Percentiles rank a stretch among this genome's conserved stretches.
Conservation (phyloP, 768 basidiomycete genomes). For the Kwoniella sp. region DNA sequence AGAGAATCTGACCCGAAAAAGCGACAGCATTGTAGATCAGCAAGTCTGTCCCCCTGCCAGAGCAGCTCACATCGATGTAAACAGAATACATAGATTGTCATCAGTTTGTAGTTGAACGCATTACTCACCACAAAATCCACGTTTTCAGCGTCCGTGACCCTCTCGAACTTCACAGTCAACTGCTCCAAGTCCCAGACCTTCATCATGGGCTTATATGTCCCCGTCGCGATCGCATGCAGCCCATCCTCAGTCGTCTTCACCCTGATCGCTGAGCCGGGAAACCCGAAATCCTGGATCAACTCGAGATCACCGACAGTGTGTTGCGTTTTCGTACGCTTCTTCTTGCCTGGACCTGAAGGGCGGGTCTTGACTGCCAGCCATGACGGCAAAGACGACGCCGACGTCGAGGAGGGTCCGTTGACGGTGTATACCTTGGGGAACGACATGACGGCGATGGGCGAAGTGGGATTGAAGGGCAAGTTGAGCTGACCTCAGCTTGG, state of each 20-base stretch:
- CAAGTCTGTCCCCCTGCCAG: background rate
- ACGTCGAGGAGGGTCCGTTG: conserved; percentile 84
- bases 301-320: conserved; percentile 80
- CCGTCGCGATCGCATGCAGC: conserved; percentile 88
- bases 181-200: conserved; percentile 93
- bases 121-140: conserved; percentile 94
- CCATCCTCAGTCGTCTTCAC: conserved; percentile 90
- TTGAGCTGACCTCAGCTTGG: no score
- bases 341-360: conserved; percentile 45
- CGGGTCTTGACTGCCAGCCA: conserved; percentile 69
- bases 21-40: background rate
- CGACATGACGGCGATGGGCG: conserved; percentile 34
- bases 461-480: background rate
- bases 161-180: conserved; percentile 89
- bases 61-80: no score
- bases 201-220: conserved; percentile 97
- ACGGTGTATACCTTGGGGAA: conserved; percentile 84
- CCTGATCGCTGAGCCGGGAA: conserved; percentile 91
- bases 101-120: no score
- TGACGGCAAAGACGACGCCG: conserved; percentile 88
- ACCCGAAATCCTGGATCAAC: conserved; percentile 93
- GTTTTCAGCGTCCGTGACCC: conserved; percentile 94
- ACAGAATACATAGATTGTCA: no score
- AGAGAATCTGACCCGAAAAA: conserved; percentile 68
- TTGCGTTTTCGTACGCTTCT: conserved; percentile 54